Percentiles rank a stretch among this genome's conserved stretches.
Evolutionary conservation across 768 basidiomycete genomes (phyloP).

Genomic region (Boletus rufocinnamomeus): DNA sequence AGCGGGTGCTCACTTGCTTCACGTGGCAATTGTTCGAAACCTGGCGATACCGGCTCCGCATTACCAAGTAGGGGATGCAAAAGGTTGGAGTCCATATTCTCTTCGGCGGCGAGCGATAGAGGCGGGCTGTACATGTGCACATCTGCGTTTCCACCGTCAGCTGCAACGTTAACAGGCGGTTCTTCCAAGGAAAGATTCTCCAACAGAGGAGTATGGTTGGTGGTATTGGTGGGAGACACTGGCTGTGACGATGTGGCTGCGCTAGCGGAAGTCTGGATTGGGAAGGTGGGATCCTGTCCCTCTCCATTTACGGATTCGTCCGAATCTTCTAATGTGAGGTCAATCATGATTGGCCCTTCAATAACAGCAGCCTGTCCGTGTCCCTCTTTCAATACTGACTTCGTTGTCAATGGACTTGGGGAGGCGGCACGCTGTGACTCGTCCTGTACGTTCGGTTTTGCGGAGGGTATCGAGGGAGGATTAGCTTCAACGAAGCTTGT

Average conservation of each 20-base stretch:
- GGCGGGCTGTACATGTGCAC: slow-evolving; percentile 26
- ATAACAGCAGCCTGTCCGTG: neutral
- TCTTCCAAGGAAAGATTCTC: slow-evolving; percentile 28
- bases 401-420: neutral
- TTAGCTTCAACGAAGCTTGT: neutral
- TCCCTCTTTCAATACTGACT: slow-evolving; percentile 2
- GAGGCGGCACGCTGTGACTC: neutral
- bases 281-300: slow-evolving; percentile 11
- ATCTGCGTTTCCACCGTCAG: slow-evolving; percentile 17
- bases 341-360: slow-evolving; percentile 28
- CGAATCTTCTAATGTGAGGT: slow-evolving; percentile 29
- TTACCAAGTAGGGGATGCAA: slow-evolving; percentile 6
- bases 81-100: slow-evolving; percentile 12
- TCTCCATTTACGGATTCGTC: slow-evolving; percentile 22
- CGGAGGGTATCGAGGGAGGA: neutral
- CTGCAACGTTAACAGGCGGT: neutral
- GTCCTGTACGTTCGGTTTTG: neutral
- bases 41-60: slow-evolving; percentile 4
- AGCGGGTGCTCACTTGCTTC: slow-evolving; percentile 13
- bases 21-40: slow-evolving; percentile 10
- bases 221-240: slow-evolving; percentile 10
- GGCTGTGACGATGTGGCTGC: slow-evolving; percentile 10
- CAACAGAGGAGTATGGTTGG: slow-evolving; percentile 22
- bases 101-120: slow-evolving; percentile 11
- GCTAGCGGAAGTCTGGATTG: slow-evolving; percentile 5